phyloP scores from a whole-genome alignment of 352 stramenopile species.

The Phytophthora pluvialis region DNA sequence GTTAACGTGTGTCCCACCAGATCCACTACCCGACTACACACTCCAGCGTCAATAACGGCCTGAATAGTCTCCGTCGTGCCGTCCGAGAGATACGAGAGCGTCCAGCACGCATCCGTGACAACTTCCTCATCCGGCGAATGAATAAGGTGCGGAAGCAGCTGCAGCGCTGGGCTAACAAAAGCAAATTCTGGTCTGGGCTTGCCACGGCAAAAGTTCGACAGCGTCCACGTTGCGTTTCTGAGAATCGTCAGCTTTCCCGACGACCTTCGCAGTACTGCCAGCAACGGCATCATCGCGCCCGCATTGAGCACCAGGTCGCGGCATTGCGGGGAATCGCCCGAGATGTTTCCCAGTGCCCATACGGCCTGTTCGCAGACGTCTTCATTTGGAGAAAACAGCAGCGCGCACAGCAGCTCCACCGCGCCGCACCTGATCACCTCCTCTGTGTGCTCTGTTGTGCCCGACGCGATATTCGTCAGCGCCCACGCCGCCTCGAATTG shows the following conservation, averaged over 20 bases:
- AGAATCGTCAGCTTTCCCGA: conserved; percentile 95
- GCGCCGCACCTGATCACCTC: conserved; percentile 98
- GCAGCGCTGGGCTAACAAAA: conserved; percentile 92
- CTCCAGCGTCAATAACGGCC: conserved; percentile 96
- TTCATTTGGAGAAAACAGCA: conserved; percentile 97
- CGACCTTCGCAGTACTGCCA: conserved; percentile 93
- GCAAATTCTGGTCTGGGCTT: conserved; percentile 96
- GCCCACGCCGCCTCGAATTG: conserved; percentile 99
- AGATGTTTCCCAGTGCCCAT: conserved; percentile 99
- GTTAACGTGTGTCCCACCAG: conserved; percentile 93
- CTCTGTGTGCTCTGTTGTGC: conserved; percentile 97
- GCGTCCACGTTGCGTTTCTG: conserved; percentile 99
- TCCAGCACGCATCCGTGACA: conserved; percentile 99
- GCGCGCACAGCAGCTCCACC: conserved; percentile 96
- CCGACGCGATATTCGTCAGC: conserved; percentile 99
- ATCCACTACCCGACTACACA: conserved; percentile 95
- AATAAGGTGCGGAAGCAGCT: conserved; percentile 96
- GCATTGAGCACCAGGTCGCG: conserved; percentile 96
- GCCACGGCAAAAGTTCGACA: conserved; percentile 99
- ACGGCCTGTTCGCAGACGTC: conserved; percentile 97
- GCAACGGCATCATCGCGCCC: conserved; percentile 94
- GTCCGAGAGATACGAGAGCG: conserved; percentile 98
- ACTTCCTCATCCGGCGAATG: conserved; percentile 97
- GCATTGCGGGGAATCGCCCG: conserved; percentile 97
- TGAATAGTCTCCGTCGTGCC: conserved; percentile 98